Evolutionary conservation across 1,284 basidiomycete genomes (phyloP).

Genomic region (Apiotrichum mycotoxinovorans): DNA sequence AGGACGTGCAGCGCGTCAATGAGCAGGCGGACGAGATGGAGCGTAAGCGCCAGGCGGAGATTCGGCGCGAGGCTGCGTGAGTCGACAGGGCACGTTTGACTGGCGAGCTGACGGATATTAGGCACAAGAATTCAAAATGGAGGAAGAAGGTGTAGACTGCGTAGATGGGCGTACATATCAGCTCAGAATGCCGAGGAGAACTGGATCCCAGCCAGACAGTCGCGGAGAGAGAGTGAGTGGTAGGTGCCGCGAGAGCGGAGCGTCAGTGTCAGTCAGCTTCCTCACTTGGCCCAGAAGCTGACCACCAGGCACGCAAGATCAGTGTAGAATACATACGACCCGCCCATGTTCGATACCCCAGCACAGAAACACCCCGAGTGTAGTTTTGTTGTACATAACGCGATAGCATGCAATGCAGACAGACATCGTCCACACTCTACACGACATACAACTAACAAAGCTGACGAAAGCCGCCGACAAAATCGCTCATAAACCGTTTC

Average conservation of each 20-base stretch:
- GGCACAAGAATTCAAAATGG: constrained; percentile 41
- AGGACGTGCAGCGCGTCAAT: constrained; percentile 71
- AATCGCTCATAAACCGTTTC: too few relatives aligned
- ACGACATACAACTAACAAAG: background rate
- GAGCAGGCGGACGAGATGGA: constrained; percentile 58
- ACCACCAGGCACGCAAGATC: too few relatives aligned
- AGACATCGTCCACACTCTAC: background rate
- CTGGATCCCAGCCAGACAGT: too few relatives aligned
- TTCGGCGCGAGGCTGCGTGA: constrained; percentile 42
- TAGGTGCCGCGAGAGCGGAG: too few relatives aligned
- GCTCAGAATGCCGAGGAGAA: background rate
- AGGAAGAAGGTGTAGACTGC: constrained; percentile 25
- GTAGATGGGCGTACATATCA: background rate
- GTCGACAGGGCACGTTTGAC: constrained; percentile 10
- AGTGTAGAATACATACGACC: too few relatives aligned
- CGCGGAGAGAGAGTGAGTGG: too few relatives aligned
- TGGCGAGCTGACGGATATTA: constrained; percentile 14
- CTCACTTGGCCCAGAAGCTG: too few relatives aligned
- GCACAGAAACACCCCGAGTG: background rate
- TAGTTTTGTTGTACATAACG: constrained; percentile 4
- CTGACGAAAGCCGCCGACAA: too few relatives aligned
- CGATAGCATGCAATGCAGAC: constrained; percentile 1
- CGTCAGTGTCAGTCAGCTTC: too few relatives aligned
- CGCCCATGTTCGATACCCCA: too few relatives aligned
- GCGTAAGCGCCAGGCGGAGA: constrained; percentile 62